A percentile compares a stretch with the other conserved stretches of the same genome.
phyloP scores from a whole-genome alignment of 2,329 filamentous ascomycete species.

The Ceratocystis smalleyi region DNA sequence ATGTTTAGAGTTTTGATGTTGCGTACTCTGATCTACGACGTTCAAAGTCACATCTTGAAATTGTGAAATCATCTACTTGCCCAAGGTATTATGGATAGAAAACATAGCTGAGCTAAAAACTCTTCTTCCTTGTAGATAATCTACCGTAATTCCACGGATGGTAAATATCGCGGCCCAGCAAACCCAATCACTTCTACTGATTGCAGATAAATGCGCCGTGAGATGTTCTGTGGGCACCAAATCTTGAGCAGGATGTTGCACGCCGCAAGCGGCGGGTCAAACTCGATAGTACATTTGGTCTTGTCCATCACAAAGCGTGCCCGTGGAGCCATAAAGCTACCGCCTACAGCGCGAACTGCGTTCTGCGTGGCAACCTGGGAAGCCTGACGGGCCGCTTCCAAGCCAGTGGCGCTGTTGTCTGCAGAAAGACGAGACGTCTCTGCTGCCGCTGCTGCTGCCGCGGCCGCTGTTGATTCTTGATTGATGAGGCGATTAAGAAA shows the following conservation, averaged over 20 bases:
- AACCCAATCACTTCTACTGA: conserved; percentile 71
- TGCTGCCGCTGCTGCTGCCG: background rate
- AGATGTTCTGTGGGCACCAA: conserved; percentile 60
- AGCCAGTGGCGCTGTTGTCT: conserved; percentile 20
- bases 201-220: conserved; percentile 53
- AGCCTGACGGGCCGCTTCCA: conserved; percentile 8
- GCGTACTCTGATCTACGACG: too few species aligned
- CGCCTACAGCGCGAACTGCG: conserved; percentile 39
- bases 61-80: background rate
- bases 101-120: background rate
- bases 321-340: conserved; percentile 52
- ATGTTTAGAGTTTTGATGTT: too few species aligned
- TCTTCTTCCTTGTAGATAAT: background rate
- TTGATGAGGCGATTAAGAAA: background rate
- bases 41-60: too few species aligned
- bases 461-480: conserved; percentile 22
- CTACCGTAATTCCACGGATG: conserved; percentile 46
- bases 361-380: conserved; percentile 28
- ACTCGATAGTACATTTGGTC: conserved; percentile 72
- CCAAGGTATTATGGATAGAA: background rate
- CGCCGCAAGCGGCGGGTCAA: conserved; percentile 67
- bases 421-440: conserved; percentile 20
- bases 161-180: conserved; percentile 73
- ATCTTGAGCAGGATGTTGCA: conserved; percentile 79
- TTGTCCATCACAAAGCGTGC: conserved; percentile 73